Percentiles rank a stretch among this genome's conserved stretches.
These are phyloP conservation scores for Trichosporon sp. DNA, from an alignment of 1,284 basidiomycete species.

Conservation along the genomic window DNA sequence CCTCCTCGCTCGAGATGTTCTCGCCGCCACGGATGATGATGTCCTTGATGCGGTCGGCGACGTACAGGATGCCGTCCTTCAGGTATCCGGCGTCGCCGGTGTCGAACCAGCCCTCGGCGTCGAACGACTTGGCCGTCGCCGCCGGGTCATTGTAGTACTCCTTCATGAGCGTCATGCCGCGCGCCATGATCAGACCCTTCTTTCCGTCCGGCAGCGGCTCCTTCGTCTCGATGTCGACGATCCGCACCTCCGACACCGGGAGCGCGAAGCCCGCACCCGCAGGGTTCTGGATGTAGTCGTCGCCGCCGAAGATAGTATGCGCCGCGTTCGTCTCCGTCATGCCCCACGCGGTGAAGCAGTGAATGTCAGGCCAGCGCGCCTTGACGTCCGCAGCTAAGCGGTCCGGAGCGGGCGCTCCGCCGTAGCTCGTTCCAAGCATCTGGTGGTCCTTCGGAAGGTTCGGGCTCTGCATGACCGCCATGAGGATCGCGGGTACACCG, in stretches of 20 bases:
- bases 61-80: conserved; percentile 41
- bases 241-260: conserved; percentile 34
- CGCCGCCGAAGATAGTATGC: conserved; percentile 33
- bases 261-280: conserved; percentile 29
- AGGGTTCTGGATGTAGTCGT: conserved; percentile 32
- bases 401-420: conserved; percentile 39
- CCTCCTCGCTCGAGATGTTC: conserved; percentile 38
- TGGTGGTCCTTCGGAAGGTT: conserved; percentile 23
- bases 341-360: conserved; percentile 30
- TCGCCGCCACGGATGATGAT: conserved; percentile 44
- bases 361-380: conserved; percentile 30
- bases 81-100: conserved; percentile 41
- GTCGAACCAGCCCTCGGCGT: conserved; percentile 43
- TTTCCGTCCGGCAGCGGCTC: conserved; percentile 22
- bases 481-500: conserved; percentile 42
- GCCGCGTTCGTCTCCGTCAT: conserved; percentile 46
- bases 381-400: conserved; percentile 33
- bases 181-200: conserved; percentile 33
- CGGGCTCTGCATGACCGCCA: conserved; percentile 33
- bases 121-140: conserved; percentile 17
- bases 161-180: conserved; percentile 44
- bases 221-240: conserved; percentile 33
- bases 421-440: conserved; percentile 40
- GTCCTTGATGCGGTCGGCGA: conserved; percentile 37
- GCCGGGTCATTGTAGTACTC: conserved; percentile 27